These are phyloP conservation scores for Dryas drummondii DNA, from an alignment of 306 rosid genomes.

Conservation along the genomic window DNA sequence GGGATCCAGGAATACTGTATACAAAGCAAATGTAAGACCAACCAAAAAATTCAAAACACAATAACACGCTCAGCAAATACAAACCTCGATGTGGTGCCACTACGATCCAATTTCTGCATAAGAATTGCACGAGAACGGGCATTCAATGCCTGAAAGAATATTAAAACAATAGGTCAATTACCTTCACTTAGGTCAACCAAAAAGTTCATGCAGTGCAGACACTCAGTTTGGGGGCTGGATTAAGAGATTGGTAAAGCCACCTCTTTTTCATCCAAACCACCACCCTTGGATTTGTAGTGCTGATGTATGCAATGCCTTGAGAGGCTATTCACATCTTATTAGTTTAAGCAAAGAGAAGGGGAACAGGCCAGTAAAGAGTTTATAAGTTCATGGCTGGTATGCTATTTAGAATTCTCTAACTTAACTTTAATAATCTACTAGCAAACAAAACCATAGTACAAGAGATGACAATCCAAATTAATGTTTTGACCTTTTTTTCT, in stretches of 20 bases:
- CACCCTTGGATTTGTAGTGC: neutral
- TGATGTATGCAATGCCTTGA: neutral
- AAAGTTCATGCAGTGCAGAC: neutral
- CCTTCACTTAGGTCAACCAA: neutral
- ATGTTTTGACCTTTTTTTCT: neutral
- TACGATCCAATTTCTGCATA: conserved; percentile 96
- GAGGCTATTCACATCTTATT: neutral
- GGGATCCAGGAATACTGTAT: conserved; percentile 61
- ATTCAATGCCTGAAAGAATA: conserved; percentile 67
- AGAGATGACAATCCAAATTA: neutral
- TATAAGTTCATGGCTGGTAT: neutral
- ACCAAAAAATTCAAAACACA: conserved; percentile 16
- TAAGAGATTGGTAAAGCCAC: neutral
- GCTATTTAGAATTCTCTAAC: neutral
- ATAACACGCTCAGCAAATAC: conserved; percentile 26
- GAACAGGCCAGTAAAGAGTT: neutral
- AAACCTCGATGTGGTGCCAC: conserved; percentile 72
- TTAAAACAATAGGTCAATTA: conserved; percentile 19
- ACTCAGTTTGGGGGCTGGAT: neutral
- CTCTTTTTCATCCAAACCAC: neutral
- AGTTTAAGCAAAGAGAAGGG: neutral
- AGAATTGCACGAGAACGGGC: conserved; percentile 87
- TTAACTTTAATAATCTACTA: neutral
- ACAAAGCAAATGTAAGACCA: conserved; percentile 31
- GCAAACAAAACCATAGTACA: neutral